Conservation (phyloP, 1,284 basidiomycete species). For the Veloboletus limbatus region DNA sequence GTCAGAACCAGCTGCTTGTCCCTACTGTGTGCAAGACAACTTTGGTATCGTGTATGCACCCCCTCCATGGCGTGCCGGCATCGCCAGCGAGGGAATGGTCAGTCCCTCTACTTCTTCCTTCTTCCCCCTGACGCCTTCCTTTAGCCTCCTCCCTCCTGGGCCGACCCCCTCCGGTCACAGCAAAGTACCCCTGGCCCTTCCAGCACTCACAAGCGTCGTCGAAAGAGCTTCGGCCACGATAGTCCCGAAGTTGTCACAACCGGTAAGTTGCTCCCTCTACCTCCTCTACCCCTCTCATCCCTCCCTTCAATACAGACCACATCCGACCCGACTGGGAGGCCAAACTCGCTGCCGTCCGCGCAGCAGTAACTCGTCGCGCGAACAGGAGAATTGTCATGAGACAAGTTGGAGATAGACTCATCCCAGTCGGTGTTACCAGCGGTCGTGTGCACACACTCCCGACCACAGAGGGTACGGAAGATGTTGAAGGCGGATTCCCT, state of each 20-base stretch:
- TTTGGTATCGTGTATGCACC: constrained; percentile 92
- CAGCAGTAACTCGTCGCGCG: constrained; percentile 85
- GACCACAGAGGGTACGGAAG: constrained; percentile 47
- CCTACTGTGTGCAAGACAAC: constrained; percentile 95
- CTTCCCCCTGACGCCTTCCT: constrained; percentile 10
- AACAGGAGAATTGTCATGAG: constrained; percentile 98
- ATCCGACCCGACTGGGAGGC: constrained; percentile 95
- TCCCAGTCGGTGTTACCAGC: constrained; percentile 93
- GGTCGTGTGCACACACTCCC: constrained; percentile 67
- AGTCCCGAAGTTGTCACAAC: constrained; percentile 88
- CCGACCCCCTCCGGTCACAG: constrained; percentile 49
- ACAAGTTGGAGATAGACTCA: constrained; percentile 94
- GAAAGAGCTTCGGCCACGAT: constrained; percentile 74
- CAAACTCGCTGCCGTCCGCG: constrained; percentile 85
- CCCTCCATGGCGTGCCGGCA: constrained; percentile 75
- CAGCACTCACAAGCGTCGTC: constrained; percentile 65
- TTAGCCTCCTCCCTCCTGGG: constrained; percentile 42
- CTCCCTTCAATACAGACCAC: constrained; percentile 57
- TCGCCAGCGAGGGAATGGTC: constrained; percentile 67
- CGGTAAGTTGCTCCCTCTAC: constrained; percentile 44
- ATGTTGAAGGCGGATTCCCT: constrained; percentile 35
- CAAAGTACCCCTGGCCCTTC: constrained; percentile 35
- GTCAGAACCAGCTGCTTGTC: constrained; percentile 93
- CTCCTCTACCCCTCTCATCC: constrained; percentile 9
- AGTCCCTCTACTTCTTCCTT: constrained; percentile 25